Percentiles rank a stretch among this genome's conserved stretches.
These are phyloP conservation scores for Chytriomyces sp. DNA, from an alignment of 192 early-diverging fungal species.

Conservation along the genomic window DNA sequence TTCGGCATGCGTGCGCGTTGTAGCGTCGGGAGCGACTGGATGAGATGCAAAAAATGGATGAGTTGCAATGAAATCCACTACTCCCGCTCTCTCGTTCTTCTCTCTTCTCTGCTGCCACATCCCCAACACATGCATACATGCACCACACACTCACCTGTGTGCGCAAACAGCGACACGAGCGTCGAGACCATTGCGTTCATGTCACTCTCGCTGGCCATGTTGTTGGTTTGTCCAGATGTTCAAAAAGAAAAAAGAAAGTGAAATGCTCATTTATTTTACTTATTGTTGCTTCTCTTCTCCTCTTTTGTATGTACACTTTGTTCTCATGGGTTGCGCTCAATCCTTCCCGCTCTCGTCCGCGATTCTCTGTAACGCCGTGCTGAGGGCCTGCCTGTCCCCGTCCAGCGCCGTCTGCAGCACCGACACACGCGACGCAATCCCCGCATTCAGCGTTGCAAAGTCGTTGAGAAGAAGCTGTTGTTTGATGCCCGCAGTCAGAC, in stretches of 20 bases:
- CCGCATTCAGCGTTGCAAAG: conserved; percentile 43
- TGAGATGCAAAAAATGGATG: not conserved
- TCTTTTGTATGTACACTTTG: not conserved
- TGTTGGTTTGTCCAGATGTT: not conserved
- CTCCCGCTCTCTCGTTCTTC: too few relatives aligned
- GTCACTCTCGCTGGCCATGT: not conserved
- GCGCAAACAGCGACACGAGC: not conserved
- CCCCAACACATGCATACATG: too few relatives aligned
- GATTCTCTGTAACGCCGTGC: not conserved
- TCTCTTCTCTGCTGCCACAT: too few relatives aligned
- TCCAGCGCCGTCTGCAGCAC: conserved; percentile 9
- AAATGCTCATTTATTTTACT: not conserved
- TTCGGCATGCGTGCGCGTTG: conserved; percentile 84
- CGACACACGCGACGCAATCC: conserved; percentile 21
- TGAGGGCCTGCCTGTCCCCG: not conserved
- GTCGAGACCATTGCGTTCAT: not conserved
- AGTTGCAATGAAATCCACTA: too few relatives aligned
- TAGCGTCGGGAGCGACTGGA: conserved; percentile 75
- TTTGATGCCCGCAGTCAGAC: conserved; percentile 49
- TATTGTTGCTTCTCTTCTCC: not conserved
- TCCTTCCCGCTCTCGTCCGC: not conserved
- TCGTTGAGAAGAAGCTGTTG: conserved; percentile 51
- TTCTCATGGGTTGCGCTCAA: not conserved
- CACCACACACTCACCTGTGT: not conserved
- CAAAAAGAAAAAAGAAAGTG: not conserved